Conservation (phyloP, 768 basidiomycete genomes). For the Tricholomella constricta region DNA sequence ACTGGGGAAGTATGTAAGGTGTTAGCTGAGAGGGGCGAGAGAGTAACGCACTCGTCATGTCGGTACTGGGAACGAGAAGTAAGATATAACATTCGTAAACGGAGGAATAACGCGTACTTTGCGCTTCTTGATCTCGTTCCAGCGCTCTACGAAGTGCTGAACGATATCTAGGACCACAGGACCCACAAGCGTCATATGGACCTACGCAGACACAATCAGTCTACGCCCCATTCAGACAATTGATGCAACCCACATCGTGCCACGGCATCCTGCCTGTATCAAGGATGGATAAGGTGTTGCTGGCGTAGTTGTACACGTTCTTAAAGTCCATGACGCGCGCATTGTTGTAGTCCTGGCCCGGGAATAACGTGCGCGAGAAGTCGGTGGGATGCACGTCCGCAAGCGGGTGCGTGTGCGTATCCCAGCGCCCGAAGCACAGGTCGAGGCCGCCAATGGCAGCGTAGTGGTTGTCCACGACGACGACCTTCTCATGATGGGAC, state of each 20-base stretch:
- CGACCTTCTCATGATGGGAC: constrained; percentile 94
- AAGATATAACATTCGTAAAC: neutral
- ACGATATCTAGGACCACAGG: constrained; percentile 86
- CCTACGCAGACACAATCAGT: constrained; percentile 35
- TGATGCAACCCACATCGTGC: constrained; percentile 75
- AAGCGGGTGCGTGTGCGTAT: constrained; percentile 86
- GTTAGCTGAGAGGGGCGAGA: neutral
- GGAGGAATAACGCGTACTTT: constrained; percentile 46
- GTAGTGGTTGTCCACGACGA: constrained; percentile 83
- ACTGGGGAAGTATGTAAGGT: constrained; percentile 28
- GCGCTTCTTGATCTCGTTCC: constrained; percentile 88
- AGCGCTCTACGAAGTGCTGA: constrained; percentile 91
- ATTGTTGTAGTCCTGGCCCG: constrained; percentile 94
- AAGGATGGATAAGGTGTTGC: constrained; percentile 64
- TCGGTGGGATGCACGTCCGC: constrained; percentile 92
- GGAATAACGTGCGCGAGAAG: constrained; percentile 81
- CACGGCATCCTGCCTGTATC: constrained; percentile 87
- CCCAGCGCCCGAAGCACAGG: constrained; percentile 97
- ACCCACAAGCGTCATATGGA: constrained; percentile 83
- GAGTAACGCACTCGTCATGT: constrained; percentile 46
- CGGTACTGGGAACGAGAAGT: constrained; percentile 34
- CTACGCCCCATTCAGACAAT: neutral
- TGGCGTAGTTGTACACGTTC: constrained; percentile 75
- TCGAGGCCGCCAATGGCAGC: constrained; percentile 94
- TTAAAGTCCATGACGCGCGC: constrained; percentile 86